Evolutionary conservation across 495 filamentous ascomycete species (phyloP).

Genomic region (Podospora appendiculata): DNA sequence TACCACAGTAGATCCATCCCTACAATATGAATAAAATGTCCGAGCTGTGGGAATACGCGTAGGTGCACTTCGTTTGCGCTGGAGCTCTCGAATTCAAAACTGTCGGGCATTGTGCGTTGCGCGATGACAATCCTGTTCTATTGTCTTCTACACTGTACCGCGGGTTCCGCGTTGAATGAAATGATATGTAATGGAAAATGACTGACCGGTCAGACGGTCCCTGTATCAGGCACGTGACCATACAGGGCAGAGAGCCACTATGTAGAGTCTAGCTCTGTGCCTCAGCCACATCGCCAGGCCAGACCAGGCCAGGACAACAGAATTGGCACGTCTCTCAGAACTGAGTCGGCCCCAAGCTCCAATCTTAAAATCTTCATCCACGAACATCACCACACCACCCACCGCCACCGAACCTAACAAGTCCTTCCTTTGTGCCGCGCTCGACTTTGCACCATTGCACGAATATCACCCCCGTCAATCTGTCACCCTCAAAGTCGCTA

Average conservation of each 20-base stretch:
- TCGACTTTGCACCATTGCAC: background rate
- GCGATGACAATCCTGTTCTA: too few species aligned
- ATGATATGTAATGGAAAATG: too few species aligned
- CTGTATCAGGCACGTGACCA: background rate
- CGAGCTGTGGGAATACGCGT: too few species aligned
- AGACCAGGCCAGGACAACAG: background rate
- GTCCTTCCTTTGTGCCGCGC: conserved; percentile 2
- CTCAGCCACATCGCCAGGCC: background rate
- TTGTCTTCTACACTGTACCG: too few species aligned
- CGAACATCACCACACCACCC: background rate
- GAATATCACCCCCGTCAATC: too few species aligned
- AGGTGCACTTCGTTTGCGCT: too few species aligned
- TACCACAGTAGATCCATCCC: too few species aligned
- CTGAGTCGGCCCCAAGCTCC: background rate
- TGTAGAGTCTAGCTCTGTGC: background rate
- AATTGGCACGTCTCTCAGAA: background rate
- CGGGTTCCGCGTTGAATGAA: too few species aligned
- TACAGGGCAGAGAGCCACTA: background rate
- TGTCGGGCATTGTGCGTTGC: too few species aligned
- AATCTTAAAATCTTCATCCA: conserved; percentile 10
- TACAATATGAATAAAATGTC: too few species aligned
- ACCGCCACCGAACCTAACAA: background rate
- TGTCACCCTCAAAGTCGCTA: background rate
- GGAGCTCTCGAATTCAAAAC: too few species aligned
- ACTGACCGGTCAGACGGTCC: background rate